These are phyloP conservation scores for Cladosporium oxysporum DNA, from an alignment of 2,329 filamentous ascomycete species.

Conservation along the genomic window DNA sequence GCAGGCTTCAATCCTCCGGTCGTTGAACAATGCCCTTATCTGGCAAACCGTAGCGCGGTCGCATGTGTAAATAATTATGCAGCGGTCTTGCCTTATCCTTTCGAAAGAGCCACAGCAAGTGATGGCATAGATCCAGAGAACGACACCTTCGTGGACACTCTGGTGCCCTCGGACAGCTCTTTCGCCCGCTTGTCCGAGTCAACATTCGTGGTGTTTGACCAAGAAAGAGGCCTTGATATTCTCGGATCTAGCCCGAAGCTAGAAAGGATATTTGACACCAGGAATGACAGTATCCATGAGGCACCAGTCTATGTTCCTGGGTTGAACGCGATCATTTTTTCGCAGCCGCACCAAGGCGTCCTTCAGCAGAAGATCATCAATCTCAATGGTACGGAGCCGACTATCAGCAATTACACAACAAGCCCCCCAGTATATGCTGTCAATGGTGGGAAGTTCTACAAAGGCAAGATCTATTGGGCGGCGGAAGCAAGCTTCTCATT, in stretches of 20 bases:
- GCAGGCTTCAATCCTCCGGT: constrained; percentile 19
- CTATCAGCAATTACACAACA: constrained; percentile 41
- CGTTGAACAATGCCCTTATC: constrained; percentile 22
- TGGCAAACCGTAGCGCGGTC: constrained; percentile 20
- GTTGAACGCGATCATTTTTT: constrained; percentile 44
- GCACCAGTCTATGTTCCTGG: constrained; percentile 46
- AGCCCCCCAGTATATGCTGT: constrained; percentile 46
- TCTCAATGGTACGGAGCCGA: constrained; percentile 46
- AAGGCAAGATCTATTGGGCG: constrained; percentile 43
- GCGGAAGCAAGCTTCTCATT: constrained; percentile 22
- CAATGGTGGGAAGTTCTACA: constrained; percentile 44
- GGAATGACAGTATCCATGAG: constrained; percentile 40
- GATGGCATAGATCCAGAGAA: constrained; percentile 23
- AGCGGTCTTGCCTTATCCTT: constrained; percentile 25
- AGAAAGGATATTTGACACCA: constrained; percentile 33
- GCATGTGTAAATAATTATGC: constrained; percentile 28
- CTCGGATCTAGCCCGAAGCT: constrained; percentile 38
- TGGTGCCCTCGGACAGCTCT: constrained; percentile 35
- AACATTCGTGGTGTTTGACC: constrained; percentile 41
- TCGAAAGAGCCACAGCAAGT: constrained; percentile 18
- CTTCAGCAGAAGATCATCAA: constrained; percentile 41
- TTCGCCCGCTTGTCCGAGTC: constrained; percentile 32
- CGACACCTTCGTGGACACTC: constrained; percentile 27
- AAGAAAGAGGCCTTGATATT: constrained; percentile 35
- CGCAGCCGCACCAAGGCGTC: constrained; percentile 41